phyloP scores from a whole-genome alignment of 2,329 filamentous ascomycete species.

The Talaromyces sp. region DNA sequence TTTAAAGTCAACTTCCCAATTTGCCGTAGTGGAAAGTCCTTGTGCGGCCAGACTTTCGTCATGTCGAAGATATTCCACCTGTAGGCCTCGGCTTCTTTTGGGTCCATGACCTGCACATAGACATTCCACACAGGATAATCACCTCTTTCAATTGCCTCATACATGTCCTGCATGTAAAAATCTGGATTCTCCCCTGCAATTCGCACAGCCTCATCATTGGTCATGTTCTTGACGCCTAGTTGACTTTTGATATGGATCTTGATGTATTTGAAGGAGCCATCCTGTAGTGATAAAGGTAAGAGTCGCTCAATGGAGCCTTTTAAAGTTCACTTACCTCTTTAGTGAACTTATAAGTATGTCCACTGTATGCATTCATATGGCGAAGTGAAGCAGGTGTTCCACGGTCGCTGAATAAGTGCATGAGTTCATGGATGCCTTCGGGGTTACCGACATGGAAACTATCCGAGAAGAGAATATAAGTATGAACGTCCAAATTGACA shows the following conservation, averaged over 20 bases:
- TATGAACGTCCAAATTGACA: neutral
- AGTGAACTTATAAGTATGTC: conserved; percentile 62
- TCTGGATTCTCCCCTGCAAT: conserved; percentile 57
- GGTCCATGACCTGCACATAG: conserved; percentile 54
- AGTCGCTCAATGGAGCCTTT: neutral
- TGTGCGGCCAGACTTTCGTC: conserved; percentile 55
- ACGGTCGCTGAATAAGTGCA: conserved; percentile 61
- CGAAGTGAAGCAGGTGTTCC: conserved; percentile 61
- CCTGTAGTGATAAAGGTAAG: conserved; percentile 23
- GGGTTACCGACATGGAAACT: conserved; percentile 55
- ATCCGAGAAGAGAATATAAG: neutral
- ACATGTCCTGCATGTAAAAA: conserved; percentile 58
- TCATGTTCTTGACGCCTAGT: conserved; percentile 51
- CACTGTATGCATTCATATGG: conserved; percentile 62
- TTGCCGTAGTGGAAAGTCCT: conserved; percentile 47
- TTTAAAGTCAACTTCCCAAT: conserved; percentile 54
- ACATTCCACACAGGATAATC: conserved; percentile 57
- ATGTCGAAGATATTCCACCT: conserved; percentile 54
- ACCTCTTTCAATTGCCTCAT: conserved; percentile 56
- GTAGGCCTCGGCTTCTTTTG: conserved; percentile 48
- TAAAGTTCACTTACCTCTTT: conserved; percentile 36
- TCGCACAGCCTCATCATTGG: conserved; percentile 49
- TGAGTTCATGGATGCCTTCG: conserved; percentile 59
- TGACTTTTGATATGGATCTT: conserved; percentile 50
- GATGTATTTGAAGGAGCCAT: conserved; percentile 61